Base-by-base conservation (phyloP, 2,329 filamentous ascomycete genomes). In the Bipolaris bicolor region DNA sequence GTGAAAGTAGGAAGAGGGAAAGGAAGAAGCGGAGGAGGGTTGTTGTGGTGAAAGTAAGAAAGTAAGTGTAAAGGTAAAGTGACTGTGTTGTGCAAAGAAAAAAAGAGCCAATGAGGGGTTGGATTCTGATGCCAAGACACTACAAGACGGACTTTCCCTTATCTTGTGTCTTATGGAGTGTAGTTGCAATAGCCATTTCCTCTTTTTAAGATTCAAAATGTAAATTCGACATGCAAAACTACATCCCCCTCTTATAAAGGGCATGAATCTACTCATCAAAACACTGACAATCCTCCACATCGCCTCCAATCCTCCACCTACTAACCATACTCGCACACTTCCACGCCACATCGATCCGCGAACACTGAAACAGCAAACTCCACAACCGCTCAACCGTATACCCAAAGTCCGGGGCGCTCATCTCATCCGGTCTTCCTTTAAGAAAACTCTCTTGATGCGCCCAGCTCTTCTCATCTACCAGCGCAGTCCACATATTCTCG, bases 371-470 rank as follows among this genome's bases (percentile, higher is more conserved):
- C 22, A 73, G 24, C 26, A 69, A 22, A 36, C 62, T 68, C 69
- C 69, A 73, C 51, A 65, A 46, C 31, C 70, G 60, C 57, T 73
- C 68, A 49, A 73, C 52, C 6, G 62, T 67, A 43, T 66, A 71
- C 15, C 69, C 69, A 45, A 73, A 68, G 6, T 54, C 48, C 3
- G 68, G 69, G 16, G 59, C 58, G 47, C 57, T 64, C 63, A 72
- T 63, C 10, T 61, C 64, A 45, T 73, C 68, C 13, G 45, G 15
- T 24, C 65, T 52, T 3, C 64, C 67, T 22, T 61, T 51, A 7
- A 70, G 49, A 22, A 61, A 70, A n/a, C 52, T 52, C 4, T 58
- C 43, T 43, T 65, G 54, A 50, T 71, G 68, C n/a, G 68, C 67
- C 69, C 67, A 70, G 40, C 66, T 71, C 9, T 61, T 52, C 18